Base-by-base conservation (phyloP, 208 protist species). In the Acanthamoeba quina region DNA sequence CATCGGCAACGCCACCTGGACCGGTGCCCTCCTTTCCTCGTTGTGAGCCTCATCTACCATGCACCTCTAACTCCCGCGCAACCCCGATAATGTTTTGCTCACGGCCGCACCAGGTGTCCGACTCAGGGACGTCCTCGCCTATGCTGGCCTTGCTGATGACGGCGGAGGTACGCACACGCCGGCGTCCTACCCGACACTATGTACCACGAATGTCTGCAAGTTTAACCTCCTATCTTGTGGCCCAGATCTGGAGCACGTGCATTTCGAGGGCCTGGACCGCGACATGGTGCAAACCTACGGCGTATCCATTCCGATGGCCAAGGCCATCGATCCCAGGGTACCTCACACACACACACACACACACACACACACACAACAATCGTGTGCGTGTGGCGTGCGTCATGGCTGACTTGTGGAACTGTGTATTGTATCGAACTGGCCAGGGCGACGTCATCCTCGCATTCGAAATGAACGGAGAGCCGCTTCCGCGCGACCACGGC, bases 381-480 rank as follows among this genome's bases (percentile, higher is more conserved):
- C 2, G 6, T 64, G 13, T 64, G 58, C 6, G n/a, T 3, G n/a
- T 76, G n/a, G n/a, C 19, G n/a, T n/a, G 11, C 5, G 19, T 11
- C 15, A 26, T 26, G 24, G 24, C 19, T 26, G 24, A 64, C 1
- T 5, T n/a, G 24, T 26, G 19, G 24, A 6, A 64, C 58, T n/a
- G 13, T 1, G 3, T n/a, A 64, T n/a, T 5, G 58, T n/a, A 64
- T n/a, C 19, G 58, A 5, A 64, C 19, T n/a, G 19, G 58, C 58
- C 24, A 95, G 3, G 94, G 95, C 47, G 98, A 98, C 86, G 97
- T 98, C 56, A 78, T 98, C 5, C 34, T 98, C 1, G 98, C 98
- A n/a, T 86, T 94, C 60, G 90, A 94, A 95, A 98, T 98, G 98
- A 98, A 98, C 94, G 98, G 98, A 15, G 90, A 96, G 90, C 76